A percentile compares a stretch with the other conserved stretches of the same genome.
Evolutionary conservation across 192 early-diverging fungal species (phyloP).

Genomic region (Allomyces javanicus): DNA sequence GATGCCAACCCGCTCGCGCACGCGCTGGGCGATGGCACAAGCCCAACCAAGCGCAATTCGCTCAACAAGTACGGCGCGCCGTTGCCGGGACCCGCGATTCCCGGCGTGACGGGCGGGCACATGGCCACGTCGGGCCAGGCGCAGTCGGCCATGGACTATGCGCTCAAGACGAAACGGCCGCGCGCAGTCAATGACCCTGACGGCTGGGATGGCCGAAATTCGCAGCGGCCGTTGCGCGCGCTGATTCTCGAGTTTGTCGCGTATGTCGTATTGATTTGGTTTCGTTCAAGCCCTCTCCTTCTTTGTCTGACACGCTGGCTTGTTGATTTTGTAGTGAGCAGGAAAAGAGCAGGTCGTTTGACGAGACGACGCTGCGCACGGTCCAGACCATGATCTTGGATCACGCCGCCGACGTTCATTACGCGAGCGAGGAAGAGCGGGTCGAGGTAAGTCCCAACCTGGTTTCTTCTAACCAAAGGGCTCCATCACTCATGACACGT

Average conservation of each 20-base stretch:
- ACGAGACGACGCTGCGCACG: background rate
- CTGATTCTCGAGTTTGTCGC: conserved; percentile 1
- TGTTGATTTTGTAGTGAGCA: background rate
- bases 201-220: background rate
- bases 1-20: no score
- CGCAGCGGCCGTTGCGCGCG: background rate
- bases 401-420: background rate
- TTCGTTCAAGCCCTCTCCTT: no score
- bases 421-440: background rate
- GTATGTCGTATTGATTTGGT: no score
- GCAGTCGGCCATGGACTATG: background rate
- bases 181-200: background rate
- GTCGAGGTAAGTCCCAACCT: background rate
- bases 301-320: no score
- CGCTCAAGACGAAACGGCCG: background rate
- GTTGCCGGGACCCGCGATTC: background rate
- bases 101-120: background rate
- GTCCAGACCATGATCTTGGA: background rate
- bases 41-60: background rate
- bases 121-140: background rate
- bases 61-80: background rate
- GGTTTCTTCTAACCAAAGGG: background rate
- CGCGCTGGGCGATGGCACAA: no score
- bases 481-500: background rate
- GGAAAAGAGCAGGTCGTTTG: background rate